A percentile compares a stretch with the other conserved stretches of the same genome.
These are phyloP conservation scores for Pulveroboletus sp. DNA, from an alignment of 1,284 basidiomycete genomes.

Conservation along the genomic window DNA sequence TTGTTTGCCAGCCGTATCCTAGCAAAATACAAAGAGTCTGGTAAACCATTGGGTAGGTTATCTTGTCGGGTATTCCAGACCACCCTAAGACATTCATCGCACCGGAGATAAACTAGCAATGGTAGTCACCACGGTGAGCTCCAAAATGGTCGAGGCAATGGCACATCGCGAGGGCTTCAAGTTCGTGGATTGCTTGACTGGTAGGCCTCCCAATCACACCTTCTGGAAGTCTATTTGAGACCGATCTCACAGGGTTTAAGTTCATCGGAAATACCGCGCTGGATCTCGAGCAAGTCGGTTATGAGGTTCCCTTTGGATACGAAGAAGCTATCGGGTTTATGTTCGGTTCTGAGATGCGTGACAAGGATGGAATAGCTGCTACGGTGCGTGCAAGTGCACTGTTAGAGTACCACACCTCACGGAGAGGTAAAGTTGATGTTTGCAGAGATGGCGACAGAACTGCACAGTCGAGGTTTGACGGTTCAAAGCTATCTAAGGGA, in stretches of 20 bases:
- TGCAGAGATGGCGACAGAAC: constrained; percentile 55
- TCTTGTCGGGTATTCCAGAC: not conserved
- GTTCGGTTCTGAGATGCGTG: constrained; percentile 72
- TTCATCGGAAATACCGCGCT: constrained; percentile 82
- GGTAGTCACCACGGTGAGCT: constrained; percentile 85
- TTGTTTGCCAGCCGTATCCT: constrained; percentile 66
- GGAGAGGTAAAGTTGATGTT: constrained; percentile 50
- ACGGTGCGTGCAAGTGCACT: constrained; percentile 42
- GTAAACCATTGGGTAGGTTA: constrained; percentile 48
- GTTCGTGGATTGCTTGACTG: constrained; percentile 80
- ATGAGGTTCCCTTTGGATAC: constrained; percentile 76
- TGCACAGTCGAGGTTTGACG: constrained; percentile 50
- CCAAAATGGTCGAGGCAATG: constrained; percentile 80
- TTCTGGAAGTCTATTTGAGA: not conserved
- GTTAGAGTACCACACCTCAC: not conserved
- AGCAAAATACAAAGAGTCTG: constrained; percentile 53
- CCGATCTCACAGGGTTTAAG: constrained; percentile 59
- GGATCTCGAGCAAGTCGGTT: constrained; percentile 59
- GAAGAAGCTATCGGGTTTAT: constrained; percentile 89
- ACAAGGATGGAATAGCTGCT: constrained; percentile 83
- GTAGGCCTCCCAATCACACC: constrained; percentile 35
- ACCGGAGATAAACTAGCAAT: constrained; percentile 64
- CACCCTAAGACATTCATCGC: not conserved
- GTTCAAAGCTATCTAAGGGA: constrained; percentile 55
- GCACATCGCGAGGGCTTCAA: constrained; percentile 73